phyloP scores from a whole-genome alignment of 2,329 filamentous ascomycete species.

The Curvularia sp. region DNA sequence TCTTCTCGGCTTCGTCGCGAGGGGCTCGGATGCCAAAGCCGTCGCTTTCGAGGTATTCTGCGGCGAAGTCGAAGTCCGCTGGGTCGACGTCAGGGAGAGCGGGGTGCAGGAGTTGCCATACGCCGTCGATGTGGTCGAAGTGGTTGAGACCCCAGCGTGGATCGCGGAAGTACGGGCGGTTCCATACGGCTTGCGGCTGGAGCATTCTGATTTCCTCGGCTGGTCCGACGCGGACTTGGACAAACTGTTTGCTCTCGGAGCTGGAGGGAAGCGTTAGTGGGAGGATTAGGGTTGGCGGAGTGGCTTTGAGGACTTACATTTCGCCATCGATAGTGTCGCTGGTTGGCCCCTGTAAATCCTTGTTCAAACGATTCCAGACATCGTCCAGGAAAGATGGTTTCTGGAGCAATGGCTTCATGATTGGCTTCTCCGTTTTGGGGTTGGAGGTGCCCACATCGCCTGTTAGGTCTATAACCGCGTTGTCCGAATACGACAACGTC shows the following conservation, averaged over 20 bases:
- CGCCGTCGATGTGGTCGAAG: constrained; percentile 21
- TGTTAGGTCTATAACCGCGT: neutral
- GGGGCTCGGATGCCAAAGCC: constrained; percentile 29
- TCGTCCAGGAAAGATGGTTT: neutral
- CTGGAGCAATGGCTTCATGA: neutral
- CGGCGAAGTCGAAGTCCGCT: constrained; percentile 32
- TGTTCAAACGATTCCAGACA: neutral
- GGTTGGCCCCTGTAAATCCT: constrained; percentile 3
- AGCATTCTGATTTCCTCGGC: constrained; percentile 20
- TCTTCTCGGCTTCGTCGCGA: constrained; percentile 20
- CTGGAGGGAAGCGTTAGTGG: constrained; percentile 8
- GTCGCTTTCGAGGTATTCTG: constrained; percentile 35
- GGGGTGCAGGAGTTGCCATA: constrained; percentile 28
- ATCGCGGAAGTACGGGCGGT: constrained; percentile 27
- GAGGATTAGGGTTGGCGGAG: neutral
- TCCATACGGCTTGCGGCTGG: constrained; percentile 20
- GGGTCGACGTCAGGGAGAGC: constrained; percentile 23
- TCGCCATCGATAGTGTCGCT: constrained; percentile 29
- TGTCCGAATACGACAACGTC: neutral
- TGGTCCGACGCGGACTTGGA: constrained; percentile 31
- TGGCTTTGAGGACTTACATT: constrained; percentile 21
- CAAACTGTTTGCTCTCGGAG: constrained; percentile 26
- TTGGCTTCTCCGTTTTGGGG: neutral
- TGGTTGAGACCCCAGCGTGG: constrained; percentile 12
- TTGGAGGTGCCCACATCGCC: neutral